Base-by-base conservation (phyloP, 257 asterid genomes). In the Mentha longifolia region DNA sequence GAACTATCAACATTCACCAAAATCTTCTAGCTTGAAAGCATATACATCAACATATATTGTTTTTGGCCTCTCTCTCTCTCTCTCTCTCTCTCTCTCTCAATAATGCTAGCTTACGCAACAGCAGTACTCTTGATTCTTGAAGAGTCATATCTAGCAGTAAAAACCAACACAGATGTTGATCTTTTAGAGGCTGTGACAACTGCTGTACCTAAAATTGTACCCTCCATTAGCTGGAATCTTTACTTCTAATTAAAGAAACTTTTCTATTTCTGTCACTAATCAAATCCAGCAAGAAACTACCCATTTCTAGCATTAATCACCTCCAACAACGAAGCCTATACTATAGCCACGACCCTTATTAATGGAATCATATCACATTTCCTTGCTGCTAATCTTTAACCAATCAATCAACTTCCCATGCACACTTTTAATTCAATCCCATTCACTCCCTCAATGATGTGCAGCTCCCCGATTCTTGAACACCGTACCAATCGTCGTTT, bases 221-320 rank as follows among this genome's bases (percentile, higher is more conserved):
- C 39, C 57, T n/a, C 17, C 37, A 41, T 17, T 65, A 55, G 19
- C 9, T 41, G 46, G 63, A 58, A 76, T 39, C 10, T 64, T 33
- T 46, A 19, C 22, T 56, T 71, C 67, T 52, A 9, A 46, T 55
- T 63, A 76, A 76, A 57, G 76, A 16, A 45, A 70, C 7, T 9
- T 62, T 42, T 61, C 71, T 19, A 61, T 43, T 60, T 75, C 16
- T 9, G 60, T 74, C 37, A 57, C 28, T 55, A 50, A 61, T 62
- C 39, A 35, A 13, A 50, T 65, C 28, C 30, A 45, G 30, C 22
- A 16, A 50, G 20, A 62, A 62, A 62, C 28, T 22, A 37, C 10
- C 37, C 49, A 35, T 35, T 35, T 35, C 39, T 35, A 35, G 8
- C 39, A 35, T 35, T 4, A 35, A 5, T 35, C 8, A 7, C 39